Conservation (phyloP, 352 stramenopile genomes). For the Pythium vanterpoolii region DNA sequence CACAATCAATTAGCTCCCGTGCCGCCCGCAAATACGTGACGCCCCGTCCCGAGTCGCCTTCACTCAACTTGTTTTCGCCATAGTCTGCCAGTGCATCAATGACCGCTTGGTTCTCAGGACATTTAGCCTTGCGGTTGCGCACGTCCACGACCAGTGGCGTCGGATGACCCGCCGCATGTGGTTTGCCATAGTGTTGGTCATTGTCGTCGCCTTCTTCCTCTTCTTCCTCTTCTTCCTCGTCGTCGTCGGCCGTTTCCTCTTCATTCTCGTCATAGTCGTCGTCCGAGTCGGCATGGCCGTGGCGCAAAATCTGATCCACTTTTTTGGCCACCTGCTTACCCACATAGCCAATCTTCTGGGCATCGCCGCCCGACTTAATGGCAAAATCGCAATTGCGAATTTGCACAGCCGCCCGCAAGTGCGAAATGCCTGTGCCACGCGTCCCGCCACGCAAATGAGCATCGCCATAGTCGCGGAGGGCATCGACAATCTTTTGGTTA, state of each 20-base stretch:
- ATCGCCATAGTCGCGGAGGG: slow-evolving; percentile 67
- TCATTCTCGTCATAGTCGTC: slow-evolving; percentile 60
- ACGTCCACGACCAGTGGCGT: slow-evolving; percentile 57
- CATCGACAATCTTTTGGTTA: slow-evolving; percentile 70
- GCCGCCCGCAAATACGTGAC: slow-evolving; percentile 66
- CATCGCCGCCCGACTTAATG: slow-evolving; percentile 51
- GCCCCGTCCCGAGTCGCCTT: slow-evolving; percentile 54
- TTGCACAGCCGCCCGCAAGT: slow-evolving; percentile 54
- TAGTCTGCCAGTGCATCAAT: slow-evolving; percentile 62
- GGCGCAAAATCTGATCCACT: slow-evolving; percentile 71
- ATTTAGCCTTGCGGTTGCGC: slow-evolving; percentile 30
- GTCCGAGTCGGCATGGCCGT: slow-evolving; percentile 67
- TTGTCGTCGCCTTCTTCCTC: slow-evolving; percentile 31
- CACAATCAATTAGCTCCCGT: slow-evolving; percentile 41
- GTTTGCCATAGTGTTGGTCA: slow-evolving; percentile 24
- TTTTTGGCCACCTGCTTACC: slow-evolving; percentile 53
- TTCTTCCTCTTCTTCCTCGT: slow-evolving; percentile 27
- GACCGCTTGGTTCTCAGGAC: slow-evolving; percentile 54
- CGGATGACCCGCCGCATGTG: slow-evolving; percentile 17
- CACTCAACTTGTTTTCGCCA: slow-evolving; percentile 47
- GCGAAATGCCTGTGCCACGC: slow-evolving; percentile 71
- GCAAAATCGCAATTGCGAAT: slow-evolving; percentile 55
- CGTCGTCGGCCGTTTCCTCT: slow-evolving; percentile 31
- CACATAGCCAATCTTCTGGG: slow-evolving; percentile 58
- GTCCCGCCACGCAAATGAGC: slow-evolving; percentile 59